Evolutionary conservation across 2,329 filamentous ascomycete species (phyloP), one percentile per base, ranked within the genome.

Genomic region (Drechslerella stenobrocha): DNA sequence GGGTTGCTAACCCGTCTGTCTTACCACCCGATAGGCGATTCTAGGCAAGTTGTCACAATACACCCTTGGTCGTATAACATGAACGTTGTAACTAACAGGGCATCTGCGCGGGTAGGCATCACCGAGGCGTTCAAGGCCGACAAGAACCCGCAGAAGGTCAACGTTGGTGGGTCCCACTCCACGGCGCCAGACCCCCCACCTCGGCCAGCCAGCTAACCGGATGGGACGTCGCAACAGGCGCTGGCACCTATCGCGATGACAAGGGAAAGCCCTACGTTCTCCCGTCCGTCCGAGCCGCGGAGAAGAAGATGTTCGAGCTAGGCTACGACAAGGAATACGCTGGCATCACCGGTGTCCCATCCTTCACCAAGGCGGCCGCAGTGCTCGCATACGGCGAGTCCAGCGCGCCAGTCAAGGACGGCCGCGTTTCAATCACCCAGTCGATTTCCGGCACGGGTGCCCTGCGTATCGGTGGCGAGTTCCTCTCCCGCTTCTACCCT

Each of bases 241-340:
- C 97, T 79, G 93, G 93, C 73, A 93, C 93, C 64, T 98, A 98
- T 79, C 84, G 93, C 76, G 93, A 96, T 75, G 82, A 97, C 79
- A 87, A 91, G 76, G 92, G 90, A 69, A 97, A 97, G 81, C 93
- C 93, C 2, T 98, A 93, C 93, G 86, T 98, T 70, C 79, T 98
- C 70, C 92, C 93, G 48, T 55, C 60, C 60, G 52, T 71, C 52
- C 76, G 97, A 92, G 93, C 93, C 73, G 91, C 97, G 77, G 87
- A 93, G 72, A 85, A 90, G 74, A 84, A 97, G 72, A 88, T 86
- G 77, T 87, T 87, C 76, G 90, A 96, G 78, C 90, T 92, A 75
- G 83, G 89, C 66, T 82, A 95, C 74, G 95, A 98, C 80, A 92
- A 98, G 81, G 93, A 98, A 82, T 98, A 98, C 79, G 89, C 95